phyloP scores from a whole-genome alignment of 2,329 filamentous ascomycete species.

The Pseudofabraea citricarpa region DNA sequence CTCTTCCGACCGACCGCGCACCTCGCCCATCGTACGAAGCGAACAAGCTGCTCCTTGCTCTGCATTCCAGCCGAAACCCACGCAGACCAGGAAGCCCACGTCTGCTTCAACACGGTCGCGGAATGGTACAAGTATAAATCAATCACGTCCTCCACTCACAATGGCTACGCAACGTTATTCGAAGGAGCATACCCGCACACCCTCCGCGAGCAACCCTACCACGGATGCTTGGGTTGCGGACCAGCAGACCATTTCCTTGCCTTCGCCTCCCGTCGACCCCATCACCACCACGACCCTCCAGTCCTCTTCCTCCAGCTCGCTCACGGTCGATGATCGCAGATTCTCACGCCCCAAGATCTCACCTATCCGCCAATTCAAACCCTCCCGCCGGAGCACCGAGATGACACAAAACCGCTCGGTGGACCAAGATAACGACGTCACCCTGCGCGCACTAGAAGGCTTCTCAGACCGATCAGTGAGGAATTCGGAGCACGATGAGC shows the following conservation, averaged over 20 bases:
- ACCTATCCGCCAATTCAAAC: slow-evolving; percentile 24
- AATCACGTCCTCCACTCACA: neutral
- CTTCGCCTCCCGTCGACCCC: neutral
- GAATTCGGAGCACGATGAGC: slow-evolving; percentile 18
- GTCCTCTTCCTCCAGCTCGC: neutral
- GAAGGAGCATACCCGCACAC: neutral
- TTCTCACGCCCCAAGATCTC: slow-evolving; percentile 17
- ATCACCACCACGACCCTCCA: neutral
- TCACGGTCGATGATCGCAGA: neutral
- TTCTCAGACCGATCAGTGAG: slow-evolving; percentile 10
- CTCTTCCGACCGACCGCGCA: neutral
- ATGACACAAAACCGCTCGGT: slow-evolving; percentile 17
- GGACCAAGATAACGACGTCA: slow-evolving; percentile 20
- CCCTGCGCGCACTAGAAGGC: slow-evolving; percentile 21
- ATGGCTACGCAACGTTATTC: neutral
- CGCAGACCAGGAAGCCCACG: neutral
- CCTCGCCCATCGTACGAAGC: neutral
- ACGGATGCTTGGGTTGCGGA: neutral
- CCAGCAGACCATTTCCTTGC: neutral
- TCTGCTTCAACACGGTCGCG: neutral
- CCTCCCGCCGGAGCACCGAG: slow-evolving; percentile 17
- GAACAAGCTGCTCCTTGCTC: neutral
- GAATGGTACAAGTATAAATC: neutral
- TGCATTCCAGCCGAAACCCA: neutral
- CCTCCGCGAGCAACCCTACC: neutral